Evolutionary conservation across 1,284 basidiomycete species (phyloP), one percentile per base, ranked within the genome.

Genomic region (Tylopilus orsonianus): DNA sequence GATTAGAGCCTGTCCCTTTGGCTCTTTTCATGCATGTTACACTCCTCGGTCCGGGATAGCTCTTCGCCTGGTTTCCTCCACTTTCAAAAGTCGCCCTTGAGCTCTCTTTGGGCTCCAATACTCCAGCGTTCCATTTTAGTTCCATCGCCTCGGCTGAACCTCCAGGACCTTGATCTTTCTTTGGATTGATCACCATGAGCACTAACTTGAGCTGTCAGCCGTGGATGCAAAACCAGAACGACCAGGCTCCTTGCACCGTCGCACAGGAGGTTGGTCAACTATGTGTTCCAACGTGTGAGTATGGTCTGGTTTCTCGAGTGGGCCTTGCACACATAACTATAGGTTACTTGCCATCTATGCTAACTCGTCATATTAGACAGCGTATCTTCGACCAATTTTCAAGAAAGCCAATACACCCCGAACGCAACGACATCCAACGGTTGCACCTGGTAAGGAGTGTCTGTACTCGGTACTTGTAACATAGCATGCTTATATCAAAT

Each of bases 391-490:
- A 40, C 14, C 8, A 35, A 41, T 33, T 65, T 65, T 27, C 29
- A 44, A 47, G 58, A 65, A 33, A 47, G 16, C 1, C 27, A 42
- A 7, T 62, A 56, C 12, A 18, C 55, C 6, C 62, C 62, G 10
- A 52, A 51, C 9, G 26, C 34, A 23, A 50, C 51, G 35, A 51
- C 43, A 1, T 32, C 43, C 0, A 62, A 57, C 4, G 26, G 10
- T 24, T 65, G 63, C 18, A 64, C 59, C 22, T 63, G 61, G 64
- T 67, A 18, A 45, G 51, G 20, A 2, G 26, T 0, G n/a, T 23
- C 8, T 14, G 4, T 4, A 26, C 18, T 27, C 36, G 9, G 33
- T 13, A 4, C 34, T 27, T 2, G 6, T 2, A 20, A n/a, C n/a
- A n/a, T n/a, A 33, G n/a, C 12, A 33, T 39, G 5, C 39, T 57